phyloP scores from a whole-genome alignment of 23 red algal species.

The Agarophyton chilense region DNA sequence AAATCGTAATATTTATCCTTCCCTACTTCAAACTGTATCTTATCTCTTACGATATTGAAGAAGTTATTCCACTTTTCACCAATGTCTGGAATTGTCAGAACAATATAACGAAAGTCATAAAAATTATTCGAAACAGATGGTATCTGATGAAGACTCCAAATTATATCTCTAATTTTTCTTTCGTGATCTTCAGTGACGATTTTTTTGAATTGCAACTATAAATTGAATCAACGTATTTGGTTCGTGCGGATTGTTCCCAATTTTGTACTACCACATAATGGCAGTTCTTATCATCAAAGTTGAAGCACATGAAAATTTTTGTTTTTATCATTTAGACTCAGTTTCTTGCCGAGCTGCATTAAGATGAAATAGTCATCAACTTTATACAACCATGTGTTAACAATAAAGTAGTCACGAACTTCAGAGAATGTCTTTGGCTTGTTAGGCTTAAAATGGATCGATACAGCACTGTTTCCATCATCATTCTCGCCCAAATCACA shows the following conservation, averaged over 20 bases:
- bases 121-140: neutral
- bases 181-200: constrained; percentile 8
- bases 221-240: no score
- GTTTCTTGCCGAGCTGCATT: no score
- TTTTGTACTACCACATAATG: neutral
- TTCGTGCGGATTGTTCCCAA: no score
- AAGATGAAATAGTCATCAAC: no score
- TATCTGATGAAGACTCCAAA: neutral
- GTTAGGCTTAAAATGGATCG: neutral
- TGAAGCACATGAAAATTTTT: no score
- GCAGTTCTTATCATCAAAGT: neutral
- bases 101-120: neutral
- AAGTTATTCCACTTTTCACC: constrained; percentile 2
- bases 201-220: neutral
- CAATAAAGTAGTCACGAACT: neutral
- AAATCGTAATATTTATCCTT: neutral
- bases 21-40: constrained; percentile 12
- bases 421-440: neutral
- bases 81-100: constrained; percentile 14
- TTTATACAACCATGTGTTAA: no score
- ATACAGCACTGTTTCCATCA: no score
- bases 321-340: no score
- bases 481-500: no score
- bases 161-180: neutral
- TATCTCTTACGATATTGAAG: neutral